Percentiles rank a stretch among this genome's conserved stretches.
These are phyloP conservation scores for Physcomitrellopsis africana DNA, from an alignment of 225 moss, liverwort and hornwort genomes.

Conservation along the genomic window DNA sequence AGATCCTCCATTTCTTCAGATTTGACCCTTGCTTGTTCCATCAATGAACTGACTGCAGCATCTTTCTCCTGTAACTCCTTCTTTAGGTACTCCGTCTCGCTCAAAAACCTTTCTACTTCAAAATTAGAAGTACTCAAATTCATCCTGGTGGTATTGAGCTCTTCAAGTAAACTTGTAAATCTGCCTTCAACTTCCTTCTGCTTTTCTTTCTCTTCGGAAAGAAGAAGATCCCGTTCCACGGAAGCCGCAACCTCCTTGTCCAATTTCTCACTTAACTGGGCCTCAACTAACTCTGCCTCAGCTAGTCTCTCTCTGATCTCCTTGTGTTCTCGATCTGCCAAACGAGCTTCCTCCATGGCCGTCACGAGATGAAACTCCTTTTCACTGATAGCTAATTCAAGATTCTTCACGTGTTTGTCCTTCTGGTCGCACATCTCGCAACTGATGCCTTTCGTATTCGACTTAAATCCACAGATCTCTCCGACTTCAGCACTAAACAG, in stretches of 20 bases:
- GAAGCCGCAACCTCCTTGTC: not conserved
- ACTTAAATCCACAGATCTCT: not conserved
- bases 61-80: too few species aligned
- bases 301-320: not conserved
- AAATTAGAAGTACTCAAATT: too few species aligned
- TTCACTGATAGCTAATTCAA: slow-evolving; percentile 10
- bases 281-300: slow-evolving; percentile 1
- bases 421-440: slow-evolving; percentile 7
- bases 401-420: slow-evolving; percentile 5
- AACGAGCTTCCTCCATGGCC: slow-evolving; percentile 20
- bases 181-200: not conserved
- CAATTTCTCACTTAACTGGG: slow-evolving; percentile 9
- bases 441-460: not conserved
- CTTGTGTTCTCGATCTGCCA: slow-evolving; percentile 8
- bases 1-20: too few species aligned
- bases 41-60: too few species aligned
- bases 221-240: not conserved
- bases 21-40: too few species aligned
- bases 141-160: too few species aligned
- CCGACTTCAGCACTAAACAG: slow-evolving; percentile 8
- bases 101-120: too few species aligned
- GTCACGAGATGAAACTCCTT: slow-evolving; percentile 16
- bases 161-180: slow-evolving; percentile 3
- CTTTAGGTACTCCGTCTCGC: too few species aligned
- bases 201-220: slow-evolving; percentile 1